Evolutionary conservation across 2,329 filamentous ascomycete species (phyloP).

Genomic region (Hypoxylon sp.): DNA sequence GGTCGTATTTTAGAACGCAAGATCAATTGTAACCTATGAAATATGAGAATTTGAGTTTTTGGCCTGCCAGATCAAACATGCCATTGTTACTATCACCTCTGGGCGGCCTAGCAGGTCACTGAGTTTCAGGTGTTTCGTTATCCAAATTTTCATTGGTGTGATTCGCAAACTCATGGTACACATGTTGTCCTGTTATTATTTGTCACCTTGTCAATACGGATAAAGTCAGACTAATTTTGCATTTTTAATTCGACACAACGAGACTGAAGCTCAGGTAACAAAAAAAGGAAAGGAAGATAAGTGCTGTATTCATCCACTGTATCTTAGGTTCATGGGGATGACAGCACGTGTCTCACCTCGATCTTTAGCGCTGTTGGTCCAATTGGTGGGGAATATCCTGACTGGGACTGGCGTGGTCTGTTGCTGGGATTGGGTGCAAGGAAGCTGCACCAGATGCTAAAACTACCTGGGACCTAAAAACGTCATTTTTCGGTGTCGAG

Average conservation of each 20-base stretch:
- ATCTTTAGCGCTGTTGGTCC: slow-evolving; percentile 12
- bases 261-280: no score
- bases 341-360: slow-evolving; percentile 10
- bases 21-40: background rate
- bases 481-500: slow-evolving; percentile 34
- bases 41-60: no score
- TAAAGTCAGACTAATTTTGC: no score
- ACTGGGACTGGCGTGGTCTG: slow-evolving; percentile 19
- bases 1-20: background rate
- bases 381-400: slow-evolving; percentile 23
- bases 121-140: no score
- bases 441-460: slow-evolving; percentile 22
- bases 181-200: no score
- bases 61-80: no score
- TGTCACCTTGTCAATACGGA: no score
- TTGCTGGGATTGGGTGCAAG: slow-evolving; percentile 11
- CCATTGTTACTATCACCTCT: no score
- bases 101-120: no score
- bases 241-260: no score
- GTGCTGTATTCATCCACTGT: background rate
- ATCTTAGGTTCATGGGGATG: background rate
- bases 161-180: background rate
- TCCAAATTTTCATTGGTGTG: no score
- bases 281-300: no score
- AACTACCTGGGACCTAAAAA: slow-evolving; percentile 27